phyloP scores from a whole-genome alignment of 1,284 basidiomycete species.

The Meira miltonrushii region DNA sequence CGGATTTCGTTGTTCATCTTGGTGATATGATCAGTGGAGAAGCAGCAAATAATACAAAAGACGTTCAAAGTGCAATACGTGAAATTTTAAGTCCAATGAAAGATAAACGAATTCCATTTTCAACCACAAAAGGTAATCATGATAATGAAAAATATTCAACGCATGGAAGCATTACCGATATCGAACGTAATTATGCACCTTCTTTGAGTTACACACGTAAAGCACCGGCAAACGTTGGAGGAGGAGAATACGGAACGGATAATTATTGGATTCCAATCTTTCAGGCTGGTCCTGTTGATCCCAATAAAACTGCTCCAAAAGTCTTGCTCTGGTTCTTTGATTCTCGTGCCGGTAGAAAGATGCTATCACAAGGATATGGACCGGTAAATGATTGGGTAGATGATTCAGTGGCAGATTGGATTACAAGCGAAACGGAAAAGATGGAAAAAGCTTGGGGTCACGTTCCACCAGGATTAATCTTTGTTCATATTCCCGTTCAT shows the following conservation, averaged over 20 bases:
- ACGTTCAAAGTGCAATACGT: slow-evolving; percentile 13
- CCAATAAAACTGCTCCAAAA: neutral
- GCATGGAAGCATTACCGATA: slow-evolving; percentile 10
- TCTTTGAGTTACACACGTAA: slow-evolving; percentile 14
- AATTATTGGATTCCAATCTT: slow-evolving; percentile 18
- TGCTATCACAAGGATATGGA: slow-evolving; percentile 5
- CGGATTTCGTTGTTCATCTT: slow-evolving; percentile 17
- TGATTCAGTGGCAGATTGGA: slow-evolving; percentile 14
- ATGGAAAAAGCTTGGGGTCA: slow-evolving; percentile 10
- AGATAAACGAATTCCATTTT: slow-evolving; percentile 5
- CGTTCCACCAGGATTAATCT: slow-evolving; percentile 14
- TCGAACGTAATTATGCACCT: slow-evolving; percentile 11
- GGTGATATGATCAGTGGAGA: slow-evolving; percentile 17
- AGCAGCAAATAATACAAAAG: slow-evolving; percentile 5
- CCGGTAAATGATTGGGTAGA: slow-evolving; percentile 17
- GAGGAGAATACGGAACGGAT: slow-evolving; percentile 12
- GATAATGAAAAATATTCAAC: slow-evolving; percentile 19
- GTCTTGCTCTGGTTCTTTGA: slow-evolving; percentile 19
- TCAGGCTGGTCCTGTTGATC: neutral
- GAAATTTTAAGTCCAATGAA: slow-evolving; percentile 13
- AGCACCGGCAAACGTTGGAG: slow-evolving; percentile 10
- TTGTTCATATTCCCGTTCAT: slow-evolving; percentile 17
- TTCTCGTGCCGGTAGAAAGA: slow-evolving; percentile 13
- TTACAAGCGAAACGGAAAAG: slow-evolving; percentile 5
- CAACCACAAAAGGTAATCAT: slow-evolving; percentile 14